Conservation (phyloP, 345 rosid species). For the Arabis alpina region DNA sequence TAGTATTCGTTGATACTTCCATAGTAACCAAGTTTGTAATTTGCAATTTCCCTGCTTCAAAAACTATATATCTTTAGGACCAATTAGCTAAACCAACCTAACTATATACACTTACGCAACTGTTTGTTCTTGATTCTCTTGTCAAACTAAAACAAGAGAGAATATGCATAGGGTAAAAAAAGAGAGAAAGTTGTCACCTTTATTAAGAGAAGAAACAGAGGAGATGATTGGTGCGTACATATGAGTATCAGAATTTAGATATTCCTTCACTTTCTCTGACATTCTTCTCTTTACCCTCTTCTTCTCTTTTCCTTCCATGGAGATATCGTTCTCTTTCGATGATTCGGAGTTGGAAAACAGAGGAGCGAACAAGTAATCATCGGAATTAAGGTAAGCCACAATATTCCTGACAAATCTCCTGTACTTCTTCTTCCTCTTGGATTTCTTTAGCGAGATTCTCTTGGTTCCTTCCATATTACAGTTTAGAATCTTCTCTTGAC, state of each 20-base stretch:
- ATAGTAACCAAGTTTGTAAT: constrained; percentile 28
- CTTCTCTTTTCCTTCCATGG: constrained; percentile 29
- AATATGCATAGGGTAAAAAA: background rate
- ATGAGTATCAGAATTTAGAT: constrained; percentile 53
- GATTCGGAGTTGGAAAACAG: constrained; percentile 35
- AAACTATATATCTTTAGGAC: background rate
- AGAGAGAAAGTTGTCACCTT: constrained; percentile 25
- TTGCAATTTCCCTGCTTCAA: constrained; percentile 33
- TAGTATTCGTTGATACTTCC: constrained; percentile 34
- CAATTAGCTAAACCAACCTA: background rate
- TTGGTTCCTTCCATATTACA: constrained; percentile 17
- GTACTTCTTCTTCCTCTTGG: constrained; percentile 37
- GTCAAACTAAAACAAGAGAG: background rate
- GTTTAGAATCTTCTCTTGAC: background rate
- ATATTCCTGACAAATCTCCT: constrained; percentile 36
- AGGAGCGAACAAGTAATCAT: constrained; percentile 59
- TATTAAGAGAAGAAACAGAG: constrained; percentile 31
- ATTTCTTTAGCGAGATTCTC: constrained; percentile 29
- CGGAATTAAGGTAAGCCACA: constrained; percentile 49
- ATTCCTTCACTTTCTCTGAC: constrained; percentile 45
- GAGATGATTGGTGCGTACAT: constrained; percentile 48
- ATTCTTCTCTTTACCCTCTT: constrained; percentile 35
- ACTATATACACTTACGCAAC: background rate
- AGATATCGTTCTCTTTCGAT: background rate
- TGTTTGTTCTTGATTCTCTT: background rate